These are phyloP conservation scores for Marchantia polymorpha DNA, from an alignment of 225 moss, liverwort and hornwort genomes.

Conservation along the genomic window DNA sequence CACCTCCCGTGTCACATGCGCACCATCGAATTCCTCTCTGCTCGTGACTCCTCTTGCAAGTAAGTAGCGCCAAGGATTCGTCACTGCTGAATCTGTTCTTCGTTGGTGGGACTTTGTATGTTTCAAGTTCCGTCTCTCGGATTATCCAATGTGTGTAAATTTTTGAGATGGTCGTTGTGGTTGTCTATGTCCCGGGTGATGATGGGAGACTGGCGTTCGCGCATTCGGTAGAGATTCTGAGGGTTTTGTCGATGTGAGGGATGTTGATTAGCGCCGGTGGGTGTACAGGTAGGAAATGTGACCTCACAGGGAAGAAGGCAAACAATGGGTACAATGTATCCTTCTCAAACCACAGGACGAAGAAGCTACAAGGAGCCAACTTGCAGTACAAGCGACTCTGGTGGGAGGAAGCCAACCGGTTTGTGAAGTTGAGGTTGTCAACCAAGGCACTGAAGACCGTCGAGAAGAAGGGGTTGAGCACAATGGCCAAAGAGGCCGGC, in stretches of 20 bases:
- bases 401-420: constrained; percentile 55
- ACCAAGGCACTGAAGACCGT: constrained; percentile 50
- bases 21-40: constrained; percentile 21
- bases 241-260: no score
- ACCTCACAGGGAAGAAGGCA: constrained; percentile 53
- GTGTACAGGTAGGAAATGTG: constrained; percentile 42
- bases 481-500: constrained; percentile 54
- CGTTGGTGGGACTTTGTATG: not conserved
- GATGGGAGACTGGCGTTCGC: no score
- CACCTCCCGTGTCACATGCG: not conserved
- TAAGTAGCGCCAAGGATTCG: constrained; percentile 11
- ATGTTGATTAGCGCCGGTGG: no score
- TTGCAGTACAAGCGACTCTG: constrained; percentile 53
- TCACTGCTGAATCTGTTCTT: not conserved
- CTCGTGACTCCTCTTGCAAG: constrained; percentile 41
- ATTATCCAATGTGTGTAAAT: not conserved
- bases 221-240: no score
- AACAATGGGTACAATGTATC: constrained; percentile 53
- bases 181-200: not conserved
- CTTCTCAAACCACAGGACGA: constrained; percentile 48
- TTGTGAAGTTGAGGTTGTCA: constrained; percentile 45
- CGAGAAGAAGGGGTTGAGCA: constrained; percentile 46
- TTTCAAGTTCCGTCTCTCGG: not conserved
- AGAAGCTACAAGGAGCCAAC: constrained; percentile 46
- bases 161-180: not conserved